phyloP scores from a whole-genome alignment of 2,329 filamentous ascomycete genomes.

The Periglandula ipomoeae region DNA sequence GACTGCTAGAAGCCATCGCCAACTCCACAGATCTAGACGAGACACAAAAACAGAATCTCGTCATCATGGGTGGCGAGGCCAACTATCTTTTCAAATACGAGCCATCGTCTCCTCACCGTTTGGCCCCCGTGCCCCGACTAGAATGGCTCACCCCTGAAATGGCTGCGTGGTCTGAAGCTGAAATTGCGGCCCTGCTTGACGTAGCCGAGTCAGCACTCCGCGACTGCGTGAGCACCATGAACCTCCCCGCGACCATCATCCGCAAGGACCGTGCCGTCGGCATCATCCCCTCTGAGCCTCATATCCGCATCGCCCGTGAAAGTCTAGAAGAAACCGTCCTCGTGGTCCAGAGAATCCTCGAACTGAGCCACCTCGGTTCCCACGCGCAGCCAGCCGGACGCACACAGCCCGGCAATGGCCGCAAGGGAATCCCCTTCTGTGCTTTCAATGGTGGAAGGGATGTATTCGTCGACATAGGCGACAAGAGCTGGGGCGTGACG shows the following conservation, averaged over 20 bases:
- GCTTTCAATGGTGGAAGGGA: conserved; percentile 98
- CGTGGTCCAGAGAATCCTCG: conserved; percentile 85
- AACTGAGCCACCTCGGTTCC: conserved; percentile 56
- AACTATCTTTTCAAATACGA: conserved; percentile 89
- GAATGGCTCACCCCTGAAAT: conserved; percentile 73
- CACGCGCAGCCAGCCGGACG: conserved; percentile 19
- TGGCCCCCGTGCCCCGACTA: conserved; percentile 56
- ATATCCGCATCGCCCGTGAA: conserved; percentile 69
- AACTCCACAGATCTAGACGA: conserved; percentile 48
- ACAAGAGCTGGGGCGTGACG: conserved; percentile 92
- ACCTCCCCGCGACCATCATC: conserved; percentile 68
- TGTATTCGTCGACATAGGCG: conserved; percentile 96
- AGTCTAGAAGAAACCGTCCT: conserved; percentile 92
- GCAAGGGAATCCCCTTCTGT: conserved; percentile 66
- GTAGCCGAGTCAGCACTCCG: conserved; percentile 76
- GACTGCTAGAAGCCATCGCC: conserved; percentile 72
- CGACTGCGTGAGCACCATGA: conserved; percentile 72
- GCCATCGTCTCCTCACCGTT: conserved; percentile 51
- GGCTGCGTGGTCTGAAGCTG: conserved; percentile 64
- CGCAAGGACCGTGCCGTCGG: conserved; percentile 85
- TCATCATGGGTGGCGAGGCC: conserved; percentile 92
- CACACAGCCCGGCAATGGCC: conserved; percentile 10
- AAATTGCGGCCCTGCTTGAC: conserved; percentile 75
- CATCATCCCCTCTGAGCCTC: conserved; percentile 53
- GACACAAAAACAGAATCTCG: conserved; percentile 64